phyloP scores from a whole-genome alignment of 352 stramenopile species.

The Phytophthora foliorum region DNA sequence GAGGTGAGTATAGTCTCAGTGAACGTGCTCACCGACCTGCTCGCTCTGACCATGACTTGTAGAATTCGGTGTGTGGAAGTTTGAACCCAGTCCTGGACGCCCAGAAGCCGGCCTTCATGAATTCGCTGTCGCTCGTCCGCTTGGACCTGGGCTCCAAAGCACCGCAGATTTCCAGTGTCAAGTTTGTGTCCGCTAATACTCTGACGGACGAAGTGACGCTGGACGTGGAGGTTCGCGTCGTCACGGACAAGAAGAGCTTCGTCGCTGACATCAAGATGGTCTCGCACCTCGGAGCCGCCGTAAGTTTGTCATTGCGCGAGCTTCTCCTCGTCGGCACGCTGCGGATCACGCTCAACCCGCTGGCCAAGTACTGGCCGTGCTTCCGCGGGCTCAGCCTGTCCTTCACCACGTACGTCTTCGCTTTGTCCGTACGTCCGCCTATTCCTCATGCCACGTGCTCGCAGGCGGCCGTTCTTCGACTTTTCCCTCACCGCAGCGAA shows the following conservation, averaged over 20 bases:
- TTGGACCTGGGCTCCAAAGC: constrained; percentile 67
- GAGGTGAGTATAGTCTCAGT: constrained; percentile 37
- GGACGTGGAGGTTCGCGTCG: constrained; percentile 72
- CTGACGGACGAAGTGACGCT: constrained; percentile 74
- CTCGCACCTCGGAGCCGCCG: constrained; percentile 66
- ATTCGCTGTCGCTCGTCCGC: constrained; percentile 61
- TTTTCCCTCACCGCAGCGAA: constrained; percentile 85
- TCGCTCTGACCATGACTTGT: constrained; percentile 1
- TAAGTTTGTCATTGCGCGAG: constrained; percentile 67
- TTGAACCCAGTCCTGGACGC: constrained; percentile 74
- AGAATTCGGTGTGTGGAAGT: constrained; percentile 73
- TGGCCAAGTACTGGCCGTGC: constrained; percentile 74
- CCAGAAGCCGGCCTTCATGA: constrained; percentile 74
- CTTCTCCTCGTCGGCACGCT: constrained; percentile 77
- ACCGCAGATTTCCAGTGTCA: constrained; percentile 76
- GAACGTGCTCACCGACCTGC: too few relatives aligned
- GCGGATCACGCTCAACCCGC: constrained; percentile 76
- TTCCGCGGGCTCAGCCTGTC: constrained; percentile 76
- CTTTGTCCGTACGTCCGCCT: background rate
- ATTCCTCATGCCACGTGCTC: constrained; percentile 5
- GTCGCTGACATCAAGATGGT: constrained; percentile 75
- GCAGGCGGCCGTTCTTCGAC: constrained; percentile 73
- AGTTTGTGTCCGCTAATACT: constrained; percentile 68
- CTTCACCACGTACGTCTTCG: constrained; percentile 67
- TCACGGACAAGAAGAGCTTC: constrained; percentile 72